Base-by-base conservation (phyloP, 306 rosid species). In the Trichosanthes cucumerina region DNA sequence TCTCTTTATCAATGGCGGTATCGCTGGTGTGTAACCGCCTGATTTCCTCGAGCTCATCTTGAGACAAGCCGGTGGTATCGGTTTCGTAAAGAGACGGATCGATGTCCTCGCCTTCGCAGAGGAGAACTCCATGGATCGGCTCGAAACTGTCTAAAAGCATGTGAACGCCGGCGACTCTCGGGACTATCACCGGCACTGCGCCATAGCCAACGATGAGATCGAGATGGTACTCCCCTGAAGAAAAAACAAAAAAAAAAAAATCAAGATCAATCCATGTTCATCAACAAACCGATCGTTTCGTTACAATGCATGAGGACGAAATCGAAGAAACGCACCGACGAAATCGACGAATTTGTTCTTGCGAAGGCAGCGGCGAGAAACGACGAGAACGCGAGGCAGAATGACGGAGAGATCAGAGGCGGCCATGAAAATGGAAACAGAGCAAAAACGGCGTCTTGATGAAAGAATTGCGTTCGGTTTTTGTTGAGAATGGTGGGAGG, bases 261-360 rank as follows among this genome's bases (percentile, higher is more conserved):
- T 6, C 1, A 46, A 46, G 36, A 33, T 39, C 26, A 65, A 33
- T 62, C 5, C 5, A 63, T 16, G 18, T 33, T 33, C 14, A 7
- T 19, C 24, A 53, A 19, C 24, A 19, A 16, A 28, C 31, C 9
- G 38, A 58, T 14, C 2, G 41, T 28, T 38, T 36, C 1, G 15
- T 3, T 66, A 19, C 0, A 39, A 39, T 63, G 76, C 76, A 70
- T 65, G 59, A 65, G 14, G 28, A 31, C 1, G 36, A 79, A 62
- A 75, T 12, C 13, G 33, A 43, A 26, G 26, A 49, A 47, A 71
- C 86, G 33, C 70, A 90, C 98, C 98, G 0, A 94, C 97, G 46
- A 94, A 94, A 92, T 94, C 96, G 1, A 94, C 98, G 74, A 94
- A 94, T 83, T 94, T 94, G 93, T 94, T 94, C 81, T 94, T 94